Base-by-base conservation (phyloP, 495 filamentous ascomycete species). In the Penicillium desertorum region DNA sequence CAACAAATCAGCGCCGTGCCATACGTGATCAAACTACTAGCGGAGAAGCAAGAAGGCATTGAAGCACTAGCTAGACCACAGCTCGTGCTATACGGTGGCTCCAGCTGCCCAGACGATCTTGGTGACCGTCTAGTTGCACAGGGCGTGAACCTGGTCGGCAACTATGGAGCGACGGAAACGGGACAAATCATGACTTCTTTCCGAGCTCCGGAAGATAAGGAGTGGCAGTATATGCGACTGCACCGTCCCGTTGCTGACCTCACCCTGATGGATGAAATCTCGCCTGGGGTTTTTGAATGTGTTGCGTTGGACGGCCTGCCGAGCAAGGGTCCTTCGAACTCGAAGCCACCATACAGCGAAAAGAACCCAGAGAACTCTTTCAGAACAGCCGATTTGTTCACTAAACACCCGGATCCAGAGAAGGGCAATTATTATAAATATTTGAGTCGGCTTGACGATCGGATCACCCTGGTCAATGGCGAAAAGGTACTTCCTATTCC, bases 401-500 rank as follows among this genome's bases (percentile, higher is more conserved):
- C 64, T 58, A 73, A 71, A 51, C 86, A 86, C 63, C 65, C 65
- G 0, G 66, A 69, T 30, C 76, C 76, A 6, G 71, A 56, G 1
- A 82, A 80, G 12, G 59, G 64, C 36, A 73, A 80, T 47, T 80
- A 81, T 12, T 88, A 84, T 74, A 78, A 76, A 54, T 87, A 88
- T 62, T 76, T 83, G 49, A 79, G 76, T 23, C 73, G 85, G 42
- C 73, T 81, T 1, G 86, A 88, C 54, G 78, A 83, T 20, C 81
- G 85, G 25, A 73, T 88, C 41, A 83, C 80, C 0, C 71, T 89
- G 5, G 70, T 83, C 16, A 89, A 86, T 14, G 86, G 86, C 0
- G 86, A 87, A 69, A 88, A 89, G 54, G 86, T 88, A 32, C 85
- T 86, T 57, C 85, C 86, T 6, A 78, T 83, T 19, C 81, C 81